Evolutionary conservation across 2,329 filamentous ascomycete genomes (phyloP).

Genomic region (Aspergillus melleus): DNA sequence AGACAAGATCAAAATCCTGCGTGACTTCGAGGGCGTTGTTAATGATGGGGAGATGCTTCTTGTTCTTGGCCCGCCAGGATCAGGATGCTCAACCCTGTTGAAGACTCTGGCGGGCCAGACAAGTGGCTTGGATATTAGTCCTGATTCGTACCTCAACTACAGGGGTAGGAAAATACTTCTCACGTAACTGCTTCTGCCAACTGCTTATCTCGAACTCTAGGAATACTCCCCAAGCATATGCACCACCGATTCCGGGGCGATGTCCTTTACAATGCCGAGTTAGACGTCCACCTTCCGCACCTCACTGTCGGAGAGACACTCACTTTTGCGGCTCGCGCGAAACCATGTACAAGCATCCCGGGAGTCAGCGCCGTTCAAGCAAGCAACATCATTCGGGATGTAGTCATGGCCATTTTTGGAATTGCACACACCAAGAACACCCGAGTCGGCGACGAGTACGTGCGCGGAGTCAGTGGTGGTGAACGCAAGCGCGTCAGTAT

Average conservation of each 20-base stretch:
- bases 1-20: conserved; percentile 41
- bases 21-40: conserved; percentile 59
- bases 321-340: conserved; percentile 69
- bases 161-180: conserved; percentile 53
- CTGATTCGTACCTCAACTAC: conserved; percentile 70
- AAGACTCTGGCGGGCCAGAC: conserved; percentile 80
- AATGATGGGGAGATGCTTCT: conserved; percentile 50
- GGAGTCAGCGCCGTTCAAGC: background rate
- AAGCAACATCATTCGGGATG: conserved; percentile 23
- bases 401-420: conserved; percentile 39
- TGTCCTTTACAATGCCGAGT: background rate
- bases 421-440: conserved; percentile 47
- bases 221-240: conserved; percentile 60
- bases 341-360: conserved; percentile 36
- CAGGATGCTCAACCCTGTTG: conserved; percentile 70
- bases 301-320: conserved; percentile 69
- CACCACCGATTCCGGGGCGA: conserved; percentile 53
- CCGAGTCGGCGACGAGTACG: conserved; percentile 52
- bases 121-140: conserved; percentile 69
- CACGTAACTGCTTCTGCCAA: conserved; percentile 33
- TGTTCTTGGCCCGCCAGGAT: conserved; percentile 45
- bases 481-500: conserved; percentile 60
- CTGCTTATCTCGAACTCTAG: background rate
- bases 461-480: conserved; percentile 60
- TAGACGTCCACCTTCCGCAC: conserved; percentile 58